Conservation (phyloP, 345 rosid genomes). For the Eucalyptus fibrosa region DNA sequence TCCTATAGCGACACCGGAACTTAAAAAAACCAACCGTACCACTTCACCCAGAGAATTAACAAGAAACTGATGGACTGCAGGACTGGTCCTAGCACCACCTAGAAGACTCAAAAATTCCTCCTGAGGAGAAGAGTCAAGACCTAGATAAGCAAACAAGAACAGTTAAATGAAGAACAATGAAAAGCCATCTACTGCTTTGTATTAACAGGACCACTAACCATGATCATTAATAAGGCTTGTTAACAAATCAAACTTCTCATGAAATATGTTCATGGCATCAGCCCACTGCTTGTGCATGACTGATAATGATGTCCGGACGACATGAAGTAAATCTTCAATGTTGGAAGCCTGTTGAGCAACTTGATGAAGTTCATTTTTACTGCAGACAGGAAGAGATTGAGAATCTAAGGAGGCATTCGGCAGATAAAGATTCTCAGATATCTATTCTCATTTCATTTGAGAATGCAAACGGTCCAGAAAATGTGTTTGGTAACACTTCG, state of each 20-base stretch:
- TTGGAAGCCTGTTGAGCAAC: conserved; percentile 93
- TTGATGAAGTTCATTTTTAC: conserved; percentile 94
- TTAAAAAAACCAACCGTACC: conserved; percentile 27
- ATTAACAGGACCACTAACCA: conserved; percentile 31
- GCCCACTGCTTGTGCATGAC: conserved; percentile 88
- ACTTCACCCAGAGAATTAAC: conserved; percentile 78
- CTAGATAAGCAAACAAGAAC: conserved; percentile 18
- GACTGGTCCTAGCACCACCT: conserved; percentile 88
- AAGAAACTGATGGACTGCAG: conserved; percentile 83
- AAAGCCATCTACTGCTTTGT: neutral
- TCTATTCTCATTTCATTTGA: neutral
- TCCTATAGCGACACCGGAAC: neutral
- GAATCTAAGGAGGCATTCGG: neutral
- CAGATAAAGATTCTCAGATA: neutral
- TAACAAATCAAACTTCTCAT: conserved; percentile 70
- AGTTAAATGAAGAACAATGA: neutral
- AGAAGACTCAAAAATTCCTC: conserved; percentile 92
- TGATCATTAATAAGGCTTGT: conserved; percentile 56
- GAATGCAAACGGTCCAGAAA: neutral
- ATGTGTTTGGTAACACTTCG: neutral
- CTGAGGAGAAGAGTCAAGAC: conserved; percentile 81
- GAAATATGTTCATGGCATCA: conserved; percentile 72
- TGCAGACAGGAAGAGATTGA: conserved; percentile 1
- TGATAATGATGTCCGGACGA: conserved; percentile 57
- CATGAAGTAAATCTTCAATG: conserved; percentile 77